Evolutionary conservation across 176 grass and related monocot species (phyloP).

Genomic region (Lolium multiflorum): DNA sequence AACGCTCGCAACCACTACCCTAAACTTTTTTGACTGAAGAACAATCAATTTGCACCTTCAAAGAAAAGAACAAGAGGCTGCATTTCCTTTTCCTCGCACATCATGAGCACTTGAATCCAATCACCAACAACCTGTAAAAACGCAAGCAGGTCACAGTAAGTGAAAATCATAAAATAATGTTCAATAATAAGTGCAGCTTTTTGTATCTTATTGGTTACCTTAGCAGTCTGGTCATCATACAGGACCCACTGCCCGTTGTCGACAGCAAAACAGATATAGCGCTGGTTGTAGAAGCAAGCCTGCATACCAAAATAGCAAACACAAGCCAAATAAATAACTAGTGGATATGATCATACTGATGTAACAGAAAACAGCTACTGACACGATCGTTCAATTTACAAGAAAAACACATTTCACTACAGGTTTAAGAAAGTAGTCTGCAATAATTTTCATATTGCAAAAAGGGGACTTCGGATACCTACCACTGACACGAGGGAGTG

Average conservation of each 20-base stretch:
- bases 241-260: slow-evolving; percentile 83
- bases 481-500: slow-evolving; percentile 86
- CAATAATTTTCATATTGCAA: neutral
- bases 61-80: slow-evolving; percentile 93
- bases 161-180: neutral
- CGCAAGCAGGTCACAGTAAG: neutral
- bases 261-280: slow-evolving; percentile 88
- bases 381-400: neutral
- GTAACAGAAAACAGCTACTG: slow-evolving; percentile 3
- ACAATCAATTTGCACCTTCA: slow-evolving; percentile 68
- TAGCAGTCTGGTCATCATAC: slow-evolving; percentile 96
- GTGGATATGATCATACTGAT: neutral
- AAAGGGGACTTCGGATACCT: slow-evolving; percentile 30
- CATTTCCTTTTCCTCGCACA: slow-evolving; percentile 85
- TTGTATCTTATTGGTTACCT: slow-evolving; percentile 55
- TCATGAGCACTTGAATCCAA: slow-evolving; percentile 80
- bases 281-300: slow-evolving; percentile 93
- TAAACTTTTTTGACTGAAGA: neutral
- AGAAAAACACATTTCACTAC: slow-evolving; percentile 1
- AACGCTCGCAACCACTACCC: neutral
- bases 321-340: neutral
- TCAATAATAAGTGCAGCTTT: neutral
- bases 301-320: slow-evolving; percentile 35
- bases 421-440: neutral
- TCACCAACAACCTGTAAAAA: slow-evolving; percentile 73